Percentiles rank a stretch among this genome's conserved stretches.
Conservation (phyloP, 2,329 filamentous ascomycete species). For the Cladosporium halotolerans region DNA sequence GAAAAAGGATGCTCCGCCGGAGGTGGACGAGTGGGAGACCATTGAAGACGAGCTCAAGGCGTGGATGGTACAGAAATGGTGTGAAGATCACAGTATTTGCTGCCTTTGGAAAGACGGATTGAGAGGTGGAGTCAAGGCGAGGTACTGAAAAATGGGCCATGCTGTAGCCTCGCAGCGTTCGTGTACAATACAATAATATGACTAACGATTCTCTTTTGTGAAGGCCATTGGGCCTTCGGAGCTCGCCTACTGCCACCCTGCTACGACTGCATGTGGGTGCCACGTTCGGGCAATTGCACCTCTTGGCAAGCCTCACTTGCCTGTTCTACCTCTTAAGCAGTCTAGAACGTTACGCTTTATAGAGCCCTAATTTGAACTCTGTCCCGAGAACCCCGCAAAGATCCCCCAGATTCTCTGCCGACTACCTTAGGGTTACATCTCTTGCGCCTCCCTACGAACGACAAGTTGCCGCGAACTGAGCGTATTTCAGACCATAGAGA, state of each 20-base stretch:
- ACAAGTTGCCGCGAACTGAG: no score
- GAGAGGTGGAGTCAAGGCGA: constrained; percentile 29
- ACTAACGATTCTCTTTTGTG: neutral
- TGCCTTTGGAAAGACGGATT: constrained; percentile 62
- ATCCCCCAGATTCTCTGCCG: no score
- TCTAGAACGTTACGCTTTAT: neutral
- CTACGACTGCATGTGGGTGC: neutral
- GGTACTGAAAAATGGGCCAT: constrained; percentile 18
- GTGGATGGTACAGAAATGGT: constrained; percentile 77
- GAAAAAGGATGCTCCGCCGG: constrained; percentile 49
- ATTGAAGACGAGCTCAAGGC: constrained; percentile 33
- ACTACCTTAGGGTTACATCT: no score
- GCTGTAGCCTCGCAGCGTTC: neutral
- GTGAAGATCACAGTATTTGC: constrained; percentile 77
- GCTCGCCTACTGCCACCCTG: neutral
- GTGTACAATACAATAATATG: neutral
- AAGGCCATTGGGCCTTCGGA: neutral
- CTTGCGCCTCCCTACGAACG: no score
- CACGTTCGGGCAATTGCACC: neutral
- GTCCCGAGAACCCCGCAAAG: neutral
- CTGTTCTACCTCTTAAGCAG: neutral
- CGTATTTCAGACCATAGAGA: no score
- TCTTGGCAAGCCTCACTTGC: neutral
- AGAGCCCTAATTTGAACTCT: neutral
- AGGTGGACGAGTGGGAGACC: constrained; percentile 43